Conservation (phyloP, 441 rosid species). For the Kokia cookei region DNA sequence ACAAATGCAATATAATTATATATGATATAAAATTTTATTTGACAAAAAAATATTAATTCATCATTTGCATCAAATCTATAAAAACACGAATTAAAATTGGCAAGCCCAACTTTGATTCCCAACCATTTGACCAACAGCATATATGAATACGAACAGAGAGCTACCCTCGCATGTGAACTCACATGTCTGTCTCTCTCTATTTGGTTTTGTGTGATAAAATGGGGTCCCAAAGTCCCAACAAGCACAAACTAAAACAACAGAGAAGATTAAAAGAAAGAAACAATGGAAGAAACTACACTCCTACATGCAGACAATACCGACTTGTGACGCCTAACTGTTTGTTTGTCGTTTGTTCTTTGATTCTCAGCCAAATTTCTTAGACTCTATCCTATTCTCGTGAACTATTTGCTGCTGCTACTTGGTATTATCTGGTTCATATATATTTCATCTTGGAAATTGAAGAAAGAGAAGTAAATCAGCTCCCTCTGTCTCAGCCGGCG, state of each 20-base stretch:
- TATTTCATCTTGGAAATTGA: conserved; percentile 12
- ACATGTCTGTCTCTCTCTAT: not conserved
- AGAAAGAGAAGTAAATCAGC: not conserved
- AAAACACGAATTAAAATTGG: not conserved
- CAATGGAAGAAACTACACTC: not conserved
- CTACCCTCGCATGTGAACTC: conserved; percentile 10
- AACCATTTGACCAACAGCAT: conserved; percentile 4
- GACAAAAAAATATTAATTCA: no score
- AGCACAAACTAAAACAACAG: not conserved
- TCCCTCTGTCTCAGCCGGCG: conserved; percentile 5
- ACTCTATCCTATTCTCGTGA: conserved; percentile 13
- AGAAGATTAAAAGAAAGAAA: not conserved
- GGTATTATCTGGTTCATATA: not conserved
- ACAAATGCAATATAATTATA: no score
- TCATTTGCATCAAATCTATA: no score
- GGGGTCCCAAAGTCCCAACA: not conserved
- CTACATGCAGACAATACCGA: not conserved
- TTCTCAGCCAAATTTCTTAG: not conserved
- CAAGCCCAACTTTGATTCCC: not conserved
- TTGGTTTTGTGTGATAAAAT: not conserved
- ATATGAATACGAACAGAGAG: not conserved
- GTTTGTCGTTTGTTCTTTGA: not conserved
- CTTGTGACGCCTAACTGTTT: not conserved
- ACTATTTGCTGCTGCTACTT: not conserved
- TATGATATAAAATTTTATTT: no score